Base-by-base conservation (phyloP, 306 rosid genomes). In the Senna siamea region DNA sequence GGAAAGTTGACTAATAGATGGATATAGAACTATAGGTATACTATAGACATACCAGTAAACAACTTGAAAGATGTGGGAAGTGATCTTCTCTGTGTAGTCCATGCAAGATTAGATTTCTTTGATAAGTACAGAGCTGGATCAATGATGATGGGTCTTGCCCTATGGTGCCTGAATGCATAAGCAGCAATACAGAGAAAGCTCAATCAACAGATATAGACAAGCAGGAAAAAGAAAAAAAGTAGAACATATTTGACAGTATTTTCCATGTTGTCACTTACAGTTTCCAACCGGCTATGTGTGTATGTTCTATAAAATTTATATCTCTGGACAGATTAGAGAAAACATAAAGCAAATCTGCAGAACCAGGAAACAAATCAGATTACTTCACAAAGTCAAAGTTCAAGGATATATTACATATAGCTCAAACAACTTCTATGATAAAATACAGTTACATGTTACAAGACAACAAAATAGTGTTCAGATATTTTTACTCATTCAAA, bases 71-170 rank as follows among this genome's bases (percentile, higher is more conserved):
- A 38, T 1, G 87, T 72, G 23, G 98, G 98, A 77, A 93, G 93
- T 18, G 98, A 81, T 50, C 98, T 89, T 11, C 86, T 84, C 72
- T 93, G 98, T 81, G 88, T 83, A 4, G 98, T 93, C 79, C 48
- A 73, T 58, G 96, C 90, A 78, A 93, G 58, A 75, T 91, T 92
- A 37, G 93, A 93, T 67, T 93, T 93, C 81, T 71, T 79, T 59
- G 87, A 79, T 60, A 83, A 75, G 66, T 83, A 83, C 60, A 83
- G 78, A 14, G 83, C 87, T 18, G 87, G 87, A 54, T 83, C 87
- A 19, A 89, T 58, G 70, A 91, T 90, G 85, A 93, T 86, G 0
- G 96, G 98, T 76, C 84, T 93, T 61, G 90, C 98, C 82, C 98
- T 84, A 63, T 91, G 97, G 80, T 84, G 86, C 87, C 98, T 93